These are phyloP conservation scores for Westerdykella aurantiaca DNA, from an alignment of 2,329 filamentous ascomycete species.

Conservation along the genomic window DNA sequence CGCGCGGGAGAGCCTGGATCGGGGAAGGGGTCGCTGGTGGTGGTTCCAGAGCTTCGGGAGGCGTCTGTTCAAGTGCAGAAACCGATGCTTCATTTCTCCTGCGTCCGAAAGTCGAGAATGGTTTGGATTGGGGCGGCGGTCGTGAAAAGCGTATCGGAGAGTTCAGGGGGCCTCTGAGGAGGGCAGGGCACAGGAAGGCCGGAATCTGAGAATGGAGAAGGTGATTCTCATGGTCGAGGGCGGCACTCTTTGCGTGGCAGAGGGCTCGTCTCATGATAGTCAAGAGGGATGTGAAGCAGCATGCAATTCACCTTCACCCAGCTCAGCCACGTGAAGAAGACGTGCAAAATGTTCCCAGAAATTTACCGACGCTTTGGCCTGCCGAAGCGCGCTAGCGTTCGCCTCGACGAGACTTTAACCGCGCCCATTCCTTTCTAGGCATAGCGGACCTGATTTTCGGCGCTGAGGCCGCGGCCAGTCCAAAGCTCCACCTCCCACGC, in stretches of 20 bases:
- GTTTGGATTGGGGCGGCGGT: constrained; percentile 5
- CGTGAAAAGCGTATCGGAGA: constrained; percentile 8
- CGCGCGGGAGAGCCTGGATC: constrained; percentile 40
- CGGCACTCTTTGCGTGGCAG: constrained; percentile 22
- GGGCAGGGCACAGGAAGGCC: constrained; percentile 31
- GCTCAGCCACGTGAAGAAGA: background rate
- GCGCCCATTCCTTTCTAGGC: background rate
- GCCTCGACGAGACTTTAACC: background rate
- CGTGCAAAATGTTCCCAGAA: background rate
- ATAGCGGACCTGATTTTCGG: background rate
- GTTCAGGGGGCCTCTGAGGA: constrained; percentile 17
- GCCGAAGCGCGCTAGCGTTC: background rate
- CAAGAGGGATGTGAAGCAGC: background rate
- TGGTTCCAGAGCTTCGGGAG: constrained; percentile 1
- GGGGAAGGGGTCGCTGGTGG: background rate
- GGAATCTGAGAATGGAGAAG: constrained; percentile 21
- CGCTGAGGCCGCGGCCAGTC: background rate
- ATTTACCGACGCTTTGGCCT: background rate
- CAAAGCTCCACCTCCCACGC: constrained; percentile 4
- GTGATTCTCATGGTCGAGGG: constrained; percentile 19
- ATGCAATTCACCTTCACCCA: background rate
- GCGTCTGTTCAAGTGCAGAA: constrained; percentile 2
- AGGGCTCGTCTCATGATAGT: constrained; percentile 31
- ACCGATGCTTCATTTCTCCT: constrained; percentile 10
- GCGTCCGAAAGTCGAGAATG: constrained; percentile 22